Evolutionary conservation across 306 rosid species (phyloP).

Genomic region (Crataegus laevigata): DNA sequence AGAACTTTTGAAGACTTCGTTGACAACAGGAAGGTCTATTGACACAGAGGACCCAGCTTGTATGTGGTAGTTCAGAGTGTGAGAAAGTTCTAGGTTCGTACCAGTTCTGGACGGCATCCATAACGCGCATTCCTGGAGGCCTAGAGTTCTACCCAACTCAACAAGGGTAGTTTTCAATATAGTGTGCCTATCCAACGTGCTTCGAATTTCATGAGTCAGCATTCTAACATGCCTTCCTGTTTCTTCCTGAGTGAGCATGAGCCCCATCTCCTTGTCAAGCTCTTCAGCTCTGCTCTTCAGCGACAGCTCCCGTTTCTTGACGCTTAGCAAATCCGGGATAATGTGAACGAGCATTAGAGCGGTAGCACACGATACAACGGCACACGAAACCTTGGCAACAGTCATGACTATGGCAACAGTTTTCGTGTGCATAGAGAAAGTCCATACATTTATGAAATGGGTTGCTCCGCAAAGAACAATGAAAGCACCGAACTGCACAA

Average conservation of each 20-base stretch:
- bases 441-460: conserved; percentile 88
- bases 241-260: conserved; percentile 82
- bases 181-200: conserved; percentile 82
- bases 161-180: conserved; percentile 88
- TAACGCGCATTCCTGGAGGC: conserved; percentile 80
- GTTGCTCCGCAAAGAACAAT: conserved; percentile 95
- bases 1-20: conserved; percentile 65
- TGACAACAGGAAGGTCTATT: conserved; percentile 56
- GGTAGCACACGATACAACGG: conserved; percentile 83
- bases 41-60: conserved; percentile 71
- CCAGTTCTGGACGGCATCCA: conserved; percentile 93
- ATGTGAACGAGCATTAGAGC: conserved; percentile 94
- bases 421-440: conserved; percentile 68
- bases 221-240: conserved; percentile 93
- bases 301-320: conserved; percentile 66
- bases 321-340: conserved; percentile 81
- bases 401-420: conserved; percentile 81
- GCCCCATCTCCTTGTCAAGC: conserved; percentile 95
- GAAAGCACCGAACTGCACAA: conserved; percentile 93
- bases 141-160: conserved; percentile 83
- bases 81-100: conserved; percentile 61
- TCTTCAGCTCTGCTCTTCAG: conserved; percentile 83
- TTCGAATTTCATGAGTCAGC: conserved; percentile 95
- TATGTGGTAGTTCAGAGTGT: conserved; percentile 55
- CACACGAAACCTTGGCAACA: conserved; percentile 64